These are phyloP conservation scores for Penicillium oxalicum DNA, from an alignment of 2,329 filamentous ascomycete species.

Conservation along the genomic window DNA sequence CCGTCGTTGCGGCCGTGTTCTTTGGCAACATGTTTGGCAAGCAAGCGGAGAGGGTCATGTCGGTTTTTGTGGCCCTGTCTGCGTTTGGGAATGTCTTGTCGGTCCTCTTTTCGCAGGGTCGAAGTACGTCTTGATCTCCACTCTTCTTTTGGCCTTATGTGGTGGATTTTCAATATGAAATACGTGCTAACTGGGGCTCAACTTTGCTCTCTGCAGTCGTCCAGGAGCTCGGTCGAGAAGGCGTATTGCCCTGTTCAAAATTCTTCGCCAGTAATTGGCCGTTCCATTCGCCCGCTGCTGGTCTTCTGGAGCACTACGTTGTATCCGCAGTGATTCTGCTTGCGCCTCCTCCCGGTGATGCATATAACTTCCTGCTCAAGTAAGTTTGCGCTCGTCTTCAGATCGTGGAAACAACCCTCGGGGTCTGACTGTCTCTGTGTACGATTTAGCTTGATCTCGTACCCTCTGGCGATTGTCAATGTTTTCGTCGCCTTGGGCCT, in stretches of 20 bases:
- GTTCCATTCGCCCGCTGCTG: slow-evolving; percentile 58
- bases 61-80: slow-evolving; percentile 55
- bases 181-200: not conserved
- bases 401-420: not conserved
- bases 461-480: slow-evolving; percentile 45
- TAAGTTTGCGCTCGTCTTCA: slow-evolving; percentile 16
- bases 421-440: slow-evolving; percentile 1
- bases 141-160: no score
- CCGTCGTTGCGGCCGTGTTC: slow-evolving; percentile 52
- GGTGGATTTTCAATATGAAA: not conserved
- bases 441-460: slow-evolving; percentile 31
- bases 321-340: slow-evolving; percentile 60
- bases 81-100: slow-evolving; percentile 58
- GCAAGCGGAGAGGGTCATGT: slow-evolving; percentile 51
- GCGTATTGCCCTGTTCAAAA: slow-evolving; percentile 58
- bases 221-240: slow-evolving; percentile 62
- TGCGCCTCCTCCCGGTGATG: slow-evolving; percentile 60
- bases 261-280: slow-evolving; percentile 67
- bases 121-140: slow-evolving; percentile 24
- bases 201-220: slow-evolving; percentile 24
- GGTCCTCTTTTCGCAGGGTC: slow-evolving; percentile 47
- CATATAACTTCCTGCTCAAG: slow-evolving; percentile 57
- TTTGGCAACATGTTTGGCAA: slow-evolving; percentile 57
- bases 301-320: slow-evolving; percentile 58
- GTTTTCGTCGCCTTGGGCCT: slow-evolving; percentile 47